Base-by-base conservation (phyloP, 2,329 filamentous ascomycete species). In the Penicillium polonicum region DNA sequence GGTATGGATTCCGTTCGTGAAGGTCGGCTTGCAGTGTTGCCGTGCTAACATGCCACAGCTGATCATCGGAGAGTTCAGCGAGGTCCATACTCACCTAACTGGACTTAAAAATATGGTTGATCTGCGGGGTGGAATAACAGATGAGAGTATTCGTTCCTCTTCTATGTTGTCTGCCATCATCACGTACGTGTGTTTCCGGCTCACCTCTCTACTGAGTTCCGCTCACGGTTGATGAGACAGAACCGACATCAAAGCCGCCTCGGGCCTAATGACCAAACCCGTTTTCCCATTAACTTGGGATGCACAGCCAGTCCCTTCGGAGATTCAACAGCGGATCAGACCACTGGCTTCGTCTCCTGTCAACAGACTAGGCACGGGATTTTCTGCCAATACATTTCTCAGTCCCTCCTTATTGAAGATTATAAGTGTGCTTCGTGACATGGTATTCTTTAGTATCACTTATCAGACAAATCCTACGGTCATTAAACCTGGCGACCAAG, bases 71-170 rank as follows among this genome's bases (percentile, higher is more conserved):
- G 63, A 72, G 36, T 76, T 76, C 51, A 67, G 70, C 39, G 74
- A 77, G 63, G 72, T 72, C 17, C 68, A 66, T 39, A 70, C 77
- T 23, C 76, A 79, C 59, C 63, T 77, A 9, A 64, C 65, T 33
- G 74, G 74, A 4, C 65, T 78, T 12, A 70, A 69, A 54, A 67
- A 65, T 12, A 74, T 77, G 70, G 72, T 77, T 13, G 70, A 73
- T 5, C 58, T 73, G n/a, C 70, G 74, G 6, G 73, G 74, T 31
- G 72, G 72, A 3, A 70, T 74, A 44, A 58, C 58, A 29, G 52
- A 64, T 39, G 58, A 68, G 19, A 65, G 64, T 48, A 67, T 72
- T 25, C 64, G 63, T 41, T 60, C 60, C 21, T 63, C 66, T 15
- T 66, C 65, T 4, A 62, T 70, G 41, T 51, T 69, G 35, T 60